Conservation (phyloP, 2,329 filamentous ascomycete genomes). For the Aspergillus intermedius region DNA sequence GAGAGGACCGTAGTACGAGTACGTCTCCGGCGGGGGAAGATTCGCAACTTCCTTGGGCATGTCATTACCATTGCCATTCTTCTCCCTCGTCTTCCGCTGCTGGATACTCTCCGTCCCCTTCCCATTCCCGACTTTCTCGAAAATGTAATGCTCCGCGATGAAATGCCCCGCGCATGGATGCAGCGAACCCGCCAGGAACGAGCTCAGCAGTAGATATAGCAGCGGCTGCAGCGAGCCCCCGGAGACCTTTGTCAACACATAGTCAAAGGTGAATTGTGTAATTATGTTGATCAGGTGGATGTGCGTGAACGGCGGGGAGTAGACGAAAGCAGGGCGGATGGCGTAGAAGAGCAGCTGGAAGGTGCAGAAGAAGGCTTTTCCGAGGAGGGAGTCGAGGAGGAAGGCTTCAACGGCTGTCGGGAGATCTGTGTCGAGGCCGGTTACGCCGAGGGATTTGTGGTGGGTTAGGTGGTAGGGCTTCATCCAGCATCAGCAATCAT, state of each 20-base stretch:
- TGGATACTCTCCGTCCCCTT: conserved; percentile 45
- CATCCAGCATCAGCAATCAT: too few relatives aligned
- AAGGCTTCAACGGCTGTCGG: conserved; percentile 86
- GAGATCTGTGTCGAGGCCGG: conserved; percentile 91
- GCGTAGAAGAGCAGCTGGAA: conserved; percentile 99
- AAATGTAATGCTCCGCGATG: conserved; percentile 95
- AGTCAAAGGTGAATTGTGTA: conserved; percentile 73
- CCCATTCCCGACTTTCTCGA: conserved; percentile 31
- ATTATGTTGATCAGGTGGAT: conserved; percentile 78
- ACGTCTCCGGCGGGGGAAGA: conserved; percentile 80
- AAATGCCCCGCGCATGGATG: conserved; percentile 96
- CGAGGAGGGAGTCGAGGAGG: conserved; percentile 84
- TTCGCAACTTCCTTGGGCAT: conserved; percentile 49
- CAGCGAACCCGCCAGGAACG: conserved; percentile 86
- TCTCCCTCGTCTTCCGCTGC: conserved; percentile 38
- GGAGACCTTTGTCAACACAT: conserved; percentile 54
- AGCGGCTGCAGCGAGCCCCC: conserved; percentile 56
- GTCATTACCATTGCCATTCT: conserved; percentile 27
- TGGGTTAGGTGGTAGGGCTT: conserved; percentile 93
- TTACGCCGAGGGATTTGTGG: conserved; percentile 96
- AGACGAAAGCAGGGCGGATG: conserved; percentile 88
- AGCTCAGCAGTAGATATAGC: conserved; percentile 78
- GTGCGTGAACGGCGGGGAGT: conserved; percentile 77
- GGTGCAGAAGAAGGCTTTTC: conserved; percentile 98
- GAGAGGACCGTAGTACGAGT: conserved; percentile 89